Evolutionary conservation across 441 rosid genomes (phyloP), one percentile per base, ranked within the genome.

Genomic region (Lepidium campestre): DNA sequence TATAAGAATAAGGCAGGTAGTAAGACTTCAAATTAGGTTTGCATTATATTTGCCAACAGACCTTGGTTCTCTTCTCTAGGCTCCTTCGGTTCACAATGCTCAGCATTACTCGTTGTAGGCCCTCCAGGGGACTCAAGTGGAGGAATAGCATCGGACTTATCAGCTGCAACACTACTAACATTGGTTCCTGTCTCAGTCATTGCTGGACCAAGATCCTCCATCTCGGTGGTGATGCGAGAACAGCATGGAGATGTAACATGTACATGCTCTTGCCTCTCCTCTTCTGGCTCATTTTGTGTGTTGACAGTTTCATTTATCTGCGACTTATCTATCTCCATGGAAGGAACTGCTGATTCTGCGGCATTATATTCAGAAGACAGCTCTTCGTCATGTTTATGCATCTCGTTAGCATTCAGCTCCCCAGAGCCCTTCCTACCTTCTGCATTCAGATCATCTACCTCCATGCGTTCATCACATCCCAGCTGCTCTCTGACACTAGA

Each of bases 381-480:
- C 76, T 75, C 78, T 46, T 42, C 68, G 20, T 63, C 70, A 57
- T 12, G 68, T 62, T 48, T 75, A 62, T 69, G 62, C 63, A 23
- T 65, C 44, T 71, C 72, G 46, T 49, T 75, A 72, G 60, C 68
- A 55, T 78, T 76, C 32, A 69, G 54, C 71, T 84, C 73, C 55
- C 42, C 58, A 42, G 77, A 67, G 27, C 66, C 70, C 76, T 77
- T 76, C 57, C 62, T 78, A 37, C 54, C 75, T 71, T 79, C 84
- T 36, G 67, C 53, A 78, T 72, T 78, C 58, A 66, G 80, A 79
- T 80, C 82, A 71, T 84, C 98, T 70, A 76, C 73, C 62, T 86
- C 96, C 67, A 81, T 48, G 65, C 80, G 92, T 78, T 88, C 94
- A 75, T 84, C 91, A 64, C 82, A 74, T 27, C 79, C 86, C 68